phyloP scores from a whole-genome alignment of 805 yeast genomes.

The Yamadazyma endophytica region DNA sequence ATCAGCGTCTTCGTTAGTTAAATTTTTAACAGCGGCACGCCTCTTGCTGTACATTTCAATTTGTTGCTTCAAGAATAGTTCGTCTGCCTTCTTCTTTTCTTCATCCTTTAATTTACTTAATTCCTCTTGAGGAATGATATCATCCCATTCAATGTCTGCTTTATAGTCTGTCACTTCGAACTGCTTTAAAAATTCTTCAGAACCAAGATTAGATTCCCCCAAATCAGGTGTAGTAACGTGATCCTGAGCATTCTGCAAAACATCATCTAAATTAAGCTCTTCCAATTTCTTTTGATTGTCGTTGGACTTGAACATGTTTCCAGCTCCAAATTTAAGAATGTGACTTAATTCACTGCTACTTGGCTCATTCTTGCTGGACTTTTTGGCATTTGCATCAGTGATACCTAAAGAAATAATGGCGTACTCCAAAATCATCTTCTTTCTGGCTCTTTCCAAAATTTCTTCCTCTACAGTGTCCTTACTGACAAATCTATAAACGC shows the following conservation, averaged over 20 bases:
- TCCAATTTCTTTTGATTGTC: conserved; percentile 96
- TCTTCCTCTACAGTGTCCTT: conserved; percentile 98
- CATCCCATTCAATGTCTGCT: conserved; percentile 99
- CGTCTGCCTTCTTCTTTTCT: conserved; percentile 82
- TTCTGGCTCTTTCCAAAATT: conserved; percentile 92
- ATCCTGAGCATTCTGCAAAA: conserved; percentile 94
- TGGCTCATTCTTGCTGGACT: conserved; percentile 58
- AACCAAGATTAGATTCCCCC: conserved; percentile 97
- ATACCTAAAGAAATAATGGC: conserved; percentile 96
- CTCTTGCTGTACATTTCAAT: conserved; percentile 82
- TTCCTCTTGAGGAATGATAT: conserved; percentile 94
- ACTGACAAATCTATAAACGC: conserved; percentile 95
- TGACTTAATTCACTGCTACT: conserved; percentile 81
- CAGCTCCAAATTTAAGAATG: conserved; percentile 96
- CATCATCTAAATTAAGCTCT: conserved; percentile 92
- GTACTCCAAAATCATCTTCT: conserved; percentile 96
- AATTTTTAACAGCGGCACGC: conserved; percentile 64
- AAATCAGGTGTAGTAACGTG: conserved; percentile 93
- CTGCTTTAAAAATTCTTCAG: conserved; percentile 94
- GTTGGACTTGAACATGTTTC: conserved; percentile 93
- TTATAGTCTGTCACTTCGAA: conserved; percentile 98
- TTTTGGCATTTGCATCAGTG: conserved; percentile 62
- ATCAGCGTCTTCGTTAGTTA: conserved; percentile 31
- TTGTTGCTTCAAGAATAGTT: conserved; percentile 82
- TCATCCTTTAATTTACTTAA: conserved; percentile 84